These are phyloP conservation scores for Diutina pseudorugosa DNA, from an alignment of 1,139 yeast species.

Conservation along the genomic window DNA sequence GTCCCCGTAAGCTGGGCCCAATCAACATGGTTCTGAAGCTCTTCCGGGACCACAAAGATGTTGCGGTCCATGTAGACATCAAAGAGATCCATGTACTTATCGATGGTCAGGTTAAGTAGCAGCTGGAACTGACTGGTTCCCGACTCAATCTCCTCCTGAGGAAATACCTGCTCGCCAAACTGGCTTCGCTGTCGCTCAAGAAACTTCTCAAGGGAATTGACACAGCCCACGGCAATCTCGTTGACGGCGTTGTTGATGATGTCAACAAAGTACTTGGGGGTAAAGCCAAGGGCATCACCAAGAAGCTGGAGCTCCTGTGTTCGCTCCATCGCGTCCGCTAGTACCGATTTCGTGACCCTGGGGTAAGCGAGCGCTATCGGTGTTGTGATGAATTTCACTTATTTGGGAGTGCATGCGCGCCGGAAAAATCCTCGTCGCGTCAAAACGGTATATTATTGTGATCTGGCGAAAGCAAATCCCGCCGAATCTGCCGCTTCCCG, in stretches of 20 bases:
- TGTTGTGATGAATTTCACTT: background rate
- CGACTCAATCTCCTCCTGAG: background rate
- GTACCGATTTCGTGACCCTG: too few species aligned
- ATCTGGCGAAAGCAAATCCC: too few species aligned
- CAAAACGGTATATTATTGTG: too few species aligned
- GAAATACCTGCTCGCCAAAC: background rate
- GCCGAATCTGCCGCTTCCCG: too few species aligned
- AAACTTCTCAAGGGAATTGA: background rate
- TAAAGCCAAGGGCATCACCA: constrained; percentile 1
- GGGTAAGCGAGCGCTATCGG: too few species aligned
- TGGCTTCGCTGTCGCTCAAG: background rate
- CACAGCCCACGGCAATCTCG: background rate
- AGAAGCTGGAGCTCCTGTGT: background rate
- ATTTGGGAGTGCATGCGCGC: background rate
- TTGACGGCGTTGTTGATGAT: background rate
- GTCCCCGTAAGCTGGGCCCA: background rate
- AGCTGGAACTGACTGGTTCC: background rate
- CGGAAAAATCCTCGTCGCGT: background rate
- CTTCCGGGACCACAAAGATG: background rate
- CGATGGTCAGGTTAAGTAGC: background rate
- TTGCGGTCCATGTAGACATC: constrained; percentile 1
- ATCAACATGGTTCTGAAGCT: background rate
- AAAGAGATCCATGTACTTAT: background rate
- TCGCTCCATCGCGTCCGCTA: background rate
- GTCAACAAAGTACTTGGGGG: background rate